Percentiles rank a stretch among this genome's conserved stretches.
These are phyloP conservation scores for Colletotrichum sublineola DNA, from an alignment of 2,329 filamentous ascomycete genomes.

Conservation along the genomic window DNA sequence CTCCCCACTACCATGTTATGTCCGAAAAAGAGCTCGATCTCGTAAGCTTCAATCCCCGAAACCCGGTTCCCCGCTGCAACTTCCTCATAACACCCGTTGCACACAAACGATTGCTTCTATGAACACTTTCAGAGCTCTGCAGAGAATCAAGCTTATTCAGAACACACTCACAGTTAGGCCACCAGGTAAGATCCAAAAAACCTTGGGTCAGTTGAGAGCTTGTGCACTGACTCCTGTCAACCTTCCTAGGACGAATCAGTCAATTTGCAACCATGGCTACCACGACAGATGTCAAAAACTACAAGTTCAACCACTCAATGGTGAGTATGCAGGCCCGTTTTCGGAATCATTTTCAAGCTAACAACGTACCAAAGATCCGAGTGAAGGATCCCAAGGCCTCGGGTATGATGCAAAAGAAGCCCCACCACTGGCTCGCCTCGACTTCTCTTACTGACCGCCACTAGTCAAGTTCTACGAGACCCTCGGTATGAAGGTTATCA, in stretches of 20 bases:
- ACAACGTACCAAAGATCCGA: constrained; percentile 76
- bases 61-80: constrained; percentile 7
- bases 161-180: constrained; percentile 25
- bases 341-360: constrained; percentile 27
- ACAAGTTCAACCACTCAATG: constrained; percentile 94
- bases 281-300: constrained; percentile 79
- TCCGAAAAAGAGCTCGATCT: constrained; percentile 31
- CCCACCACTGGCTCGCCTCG: background rate
- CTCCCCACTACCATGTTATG: constrained; percentile 5
- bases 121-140: constrained; percentile 37
- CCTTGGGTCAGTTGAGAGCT: background rate
- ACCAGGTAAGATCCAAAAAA: background rate
- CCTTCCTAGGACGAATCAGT: constrained; percentile 29
- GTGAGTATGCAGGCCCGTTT: constrained; percentile 50
- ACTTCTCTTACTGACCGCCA: constrained; percentile 24
- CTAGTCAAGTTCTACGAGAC: constrained; percentile 93
- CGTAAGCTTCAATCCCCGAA: constrained; percentile 26
- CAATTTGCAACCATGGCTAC: constrained; percentile 69
- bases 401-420: constrained; percentile 60
- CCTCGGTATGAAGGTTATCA: constrained; percentile 87
- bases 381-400: constrained; percentile 93
- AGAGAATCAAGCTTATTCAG: constrained; percentile 40
- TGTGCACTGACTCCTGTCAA: background rate
- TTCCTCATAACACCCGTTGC: constrained; percentile 6
- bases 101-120: constrained; percentile 16